A percentile compares a stretch with the other conserved stretches of the same genome.
Conservation (phyloP, 179 eudicot genomes). For the Heliamphora pulchella region DNA sequence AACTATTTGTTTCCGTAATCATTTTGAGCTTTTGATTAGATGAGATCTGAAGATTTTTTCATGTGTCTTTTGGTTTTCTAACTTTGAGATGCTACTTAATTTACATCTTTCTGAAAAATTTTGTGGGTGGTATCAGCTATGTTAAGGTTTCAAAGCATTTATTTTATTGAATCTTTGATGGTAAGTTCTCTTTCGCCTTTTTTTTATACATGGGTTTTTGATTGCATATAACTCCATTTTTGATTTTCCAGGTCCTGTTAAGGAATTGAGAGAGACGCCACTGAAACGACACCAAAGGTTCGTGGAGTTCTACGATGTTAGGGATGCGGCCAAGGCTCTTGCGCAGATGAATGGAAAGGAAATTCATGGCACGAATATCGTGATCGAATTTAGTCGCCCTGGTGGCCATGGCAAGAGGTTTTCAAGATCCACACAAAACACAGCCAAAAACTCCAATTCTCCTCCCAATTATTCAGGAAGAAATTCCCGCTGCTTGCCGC, state of each 20-base stretch:
- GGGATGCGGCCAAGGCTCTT: constrained; percentile 67
- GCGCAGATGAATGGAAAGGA: constrained; percentile 72
- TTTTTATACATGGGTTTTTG: too few relatives aligned
- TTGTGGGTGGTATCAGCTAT: too few relatives aligned
- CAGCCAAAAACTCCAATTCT: not conserved
- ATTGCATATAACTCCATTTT: not conserved
- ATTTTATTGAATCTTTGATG: too few relatives aligned
- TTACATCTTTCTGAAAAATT: too few relatives aligned
- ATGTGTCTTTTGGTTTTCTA: not conserved
- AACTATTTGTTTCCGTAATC: constrained; percentile 2
- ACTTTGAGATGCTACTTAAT: not conserved
- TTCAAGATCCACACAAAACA: not conserved
- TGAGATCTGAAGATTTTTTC: not conserved
- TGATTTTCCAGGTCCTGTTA: constrained; percentile 46
- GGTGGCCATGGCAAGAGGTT: constrained; percentile 47
- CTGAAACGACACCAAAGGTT: constrained; percentile 61
- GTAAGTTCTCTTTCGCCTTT: too few relatives aligned
- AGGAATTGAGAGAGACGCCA: constrained; percentile 86
- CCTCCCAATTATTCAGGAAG: not conserved
- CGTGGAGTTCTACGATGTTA: constrained; percentile 72
- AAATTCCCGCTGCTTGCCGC: not conserved
- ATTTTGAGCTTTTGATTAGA: not conserved
- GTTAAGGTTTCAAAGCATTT: too few relatives aligned
- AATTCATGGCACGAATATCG: constrained; percentile 41
- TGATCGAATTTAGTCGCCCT: constrained; percentile 80